Base-by-base conservation (phyloP, 2,329 filamentous ascomycete species). In the Pyrenochaeta sp. region DNA sequence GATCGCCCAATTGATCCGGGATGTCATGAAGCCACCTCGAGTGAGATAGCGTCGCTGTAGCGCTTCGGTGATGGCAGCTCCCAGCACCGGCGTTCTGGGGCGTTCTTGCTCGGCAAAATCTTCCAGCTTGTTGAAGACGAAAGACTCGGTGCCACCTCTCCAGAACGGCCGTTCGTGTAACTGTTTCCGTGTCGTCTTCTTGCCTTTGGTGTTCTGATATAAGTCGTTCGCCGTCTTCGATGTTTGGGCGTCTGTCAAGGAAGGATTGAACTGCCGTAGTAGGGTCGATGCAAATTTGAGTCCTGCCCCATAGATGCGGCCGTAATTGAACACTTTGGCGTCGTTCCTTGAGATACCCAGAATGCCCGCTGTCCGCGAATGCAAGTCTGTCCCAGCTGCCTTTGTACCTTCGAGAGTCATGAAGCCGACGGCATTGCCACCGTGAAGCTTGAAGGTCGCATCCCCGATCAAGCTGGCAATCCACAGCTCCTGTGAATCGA, bases 401-500 rank as follows among this genome's bases (percentile, higher is more conserved):
- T 99, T 98, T 44, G 92, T 95, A 12, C 95, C 94, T 78, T 99
- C 96, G 1, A 99, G 82, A 0, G 95, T 99, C 96, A 99, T 99
- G 80, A 99, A 99, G 0, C 96, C 95, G 53, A 99, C 91, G 1
- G 96, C 95, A 71, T 97, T 98, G 47, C 95, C 96, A 36, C 95
- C 96, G 64, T 99, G 95, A 1, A 99, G 82, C 69, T 92, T 90
- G 79, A 99, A 99, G 20, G 93, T 92, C 3, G 95, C 91, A 73
- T 99, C 95, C 20, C 95, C 95, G 1, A 99, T 86, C 1, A 99
- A 82, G 74, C 92, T 97, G 3, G 95, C 96, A 67, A 99, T 99
- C 95, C 96, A 99, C 6, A 99, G 83, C 75, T 99, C 95, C 74
- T 99, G 89, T 2, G 93, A 97, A 72, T 99, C 95, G 4, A 99